phyloP scores from a whole-genome alignment of 805 yeast genomes.

The Metschnikowia colocasiae region DNA sequence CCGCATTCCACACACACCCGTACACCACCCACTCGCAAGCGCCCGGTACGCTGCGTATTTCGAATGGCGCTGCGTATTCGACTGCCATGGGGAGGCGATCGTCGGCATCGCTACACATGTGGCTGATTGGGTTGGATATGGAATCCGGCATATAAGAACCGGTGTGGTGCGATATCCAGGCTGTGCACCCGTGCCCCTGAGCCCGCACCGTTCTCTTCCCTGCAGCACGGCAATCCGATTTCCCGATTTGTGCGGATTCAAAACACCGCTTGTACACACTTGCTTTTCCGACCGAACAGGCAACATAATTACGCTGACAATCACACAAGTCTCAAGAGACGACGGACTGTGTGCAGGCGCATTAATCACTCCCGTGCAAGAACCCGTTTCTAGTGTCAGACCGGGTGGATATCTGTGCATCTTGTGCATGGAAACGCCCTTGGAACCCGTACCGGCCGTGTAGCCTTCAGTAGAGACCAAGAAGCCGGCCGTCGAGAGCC shows the following conservation, averaged over 20 bases:
- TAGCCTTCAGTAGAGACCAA: not conserved
- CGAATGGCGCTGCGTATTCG: too few relatives aligned
- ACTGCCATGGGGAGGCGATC: too few relatives aligned
- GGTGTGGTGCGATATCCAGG: not conserved
- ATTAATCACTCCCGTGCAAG: not conserved
- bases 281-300: constrained; percentile 4
- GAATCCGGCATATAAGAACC: too few relatives aligned
- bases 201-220: not conserved
- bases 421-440: not conserved
- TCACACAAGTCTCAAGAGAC: not conserved
- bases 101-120: too few relatives aligned
- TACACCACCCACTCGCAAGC: too few relatives aligned
- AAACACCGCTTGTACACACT: constrained; percentile 5
- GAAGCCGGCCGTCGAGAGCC: not conserved
- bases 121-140: too few relatives aligned
- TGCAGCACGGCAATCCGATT: not conserved
- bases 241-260: constrained; percentile 2
- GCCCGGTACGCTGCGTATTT: too few relatives aligned
- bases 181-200: not conserved
- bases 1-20: too few relatives aligned
- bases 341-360: constrained; percentile 1
- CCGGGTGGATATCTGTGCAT: not conserved
- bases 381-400: too few relatives aligned
- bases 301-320: constrained; percentile 1
- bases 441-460: not conserved